Base-by-base conservation (phyloP, 306 rosid genomes). In the Quercus berberidifolia region DNA sequence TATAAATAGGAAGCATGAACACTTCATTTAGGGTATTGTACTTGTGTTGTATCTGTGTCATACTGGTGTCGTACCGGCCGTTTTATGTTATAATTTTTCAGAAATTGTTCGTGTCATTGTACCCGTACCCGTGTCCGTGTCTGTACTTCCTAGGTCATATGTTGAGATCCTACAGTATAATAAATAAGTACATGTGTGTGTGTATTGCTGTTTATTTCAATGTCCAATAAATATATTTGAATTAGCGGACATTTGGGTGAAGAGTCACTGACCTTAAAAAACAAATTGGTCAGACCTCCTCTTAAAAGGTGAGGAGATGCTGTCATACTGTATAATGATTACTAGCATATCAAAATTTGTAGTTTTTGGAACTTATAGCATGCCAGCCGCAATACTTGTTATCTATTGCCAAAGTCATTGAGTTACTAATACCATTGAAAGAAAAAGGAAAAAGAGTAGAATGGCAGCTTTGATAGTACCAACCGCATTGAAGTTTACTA, bases 81-180 rank as follows among this genome's bases (percentile, higher is more conserved):
- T 41, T 41, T 41, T 8, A 41, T 8, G 46, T 41, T 41, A 41
- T 41, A 38, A 41, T 41, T 41, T 41, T 41, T 41, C 1, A 2
- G 46, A 41, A 41, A 41, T 41, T 41, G 12, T 2, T 41, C 1
- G 12, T 41, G 46, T 41, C 46, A 8, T 2, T 0, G 11, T 41
- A 41, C 46, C 2, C 0, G 9, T 35, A 0, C 1, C 9, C 11
- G 0, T 35, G 41, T 33, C 11, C 0, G 0, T 0, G 11, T 38
- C 11, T 2, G 3, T 41, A 11, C 46, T 7, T 41, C 46, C 2
- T 43, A 35, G 26, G 18, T 3, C 14, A 62, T 64, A 67, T 49
- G 18, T 67, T 67, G 67, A 67, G 80, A 67, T n/a, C 18, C 57
- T 54, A n/a, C 5, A 20, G 11, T 12, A 14, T 30, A 28, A 15